These are phyloP conservation scores for Clathrus columnatus DNA, from an alignment of 768 basidiomycete genomes.

Conservation along the genomic window DNA sequence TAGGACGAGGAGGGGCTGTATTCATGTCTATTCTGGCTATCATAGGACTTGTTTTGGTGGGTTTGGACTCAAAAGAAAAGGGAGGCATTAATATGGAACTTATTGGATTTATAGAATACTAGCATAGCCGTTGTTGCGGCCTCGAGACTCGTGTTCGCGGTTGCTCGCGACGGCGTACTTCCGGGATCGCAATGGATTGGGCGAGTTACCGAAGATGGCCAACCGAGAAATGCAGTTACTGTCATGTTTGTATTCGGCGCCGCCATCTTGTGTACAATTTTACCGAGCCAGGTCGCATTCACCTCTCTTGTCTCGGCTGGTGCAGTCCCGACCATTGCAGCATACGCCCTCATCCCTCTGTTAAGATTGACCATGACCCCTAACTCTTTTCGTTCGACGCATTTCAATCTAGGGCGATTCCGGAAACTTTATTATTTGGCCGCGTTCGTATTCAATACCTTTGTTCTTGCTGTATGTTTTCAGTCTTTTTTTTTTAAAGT, in stretches of 20 bases:
- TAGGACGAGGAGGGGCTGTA: conserved; percentile 69
- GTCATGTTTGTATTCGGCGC: conserved; percentile 79
- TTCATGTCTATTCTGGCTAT: conserved; percentile 85
- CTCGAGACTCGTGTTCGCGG: conserved; percentile 82
- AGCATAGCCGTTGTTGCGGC: conserved; percentile 83
- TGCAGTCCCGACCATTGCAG: conserved; percentile 78
- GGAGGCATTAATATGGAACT: not conserved
- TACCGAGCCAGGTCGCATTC: conserved; percentile 88
- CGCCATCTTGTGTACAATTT: conserved; percentile 70
- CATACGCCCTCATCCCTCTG: conserved; percentile 74
- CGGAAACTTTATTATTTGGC: conserved; percentile 61
- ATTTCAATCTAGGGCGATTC: conserved; percentile 62
- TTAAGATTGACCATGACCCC: conserved; percentile 75
- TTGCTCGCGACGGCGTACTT: conserved; percentile 89
- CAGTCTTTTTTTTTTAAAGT: not conserved
- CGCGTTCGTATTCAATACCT: conserved; percentile 60
- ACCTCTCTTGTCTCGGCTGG: conserved; percentile 85
- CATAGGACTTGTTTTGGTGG: conserved; percentile 75
- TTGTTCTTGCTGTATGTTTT: conserved; percentile 60
- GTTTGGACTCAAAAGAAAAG: conserved; percentile 14
- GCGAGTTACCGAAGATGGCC: conserved; percentile 55
- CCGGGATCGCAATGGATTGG: conserved; percentile 81
- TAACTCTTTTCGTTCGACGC: conserved; percentile 59
- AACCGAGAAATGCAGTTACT: conserved; percentile 79
- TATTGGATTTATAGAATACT: conserved; percentile 53